A percentile compares a stretch with the other conserved stretches of the same genome.
These are phyloP conservation scores for Pyrus hybrid DNA, from an alignment of 331 rosid genomes.

Conservation along the genomic window DNA sequence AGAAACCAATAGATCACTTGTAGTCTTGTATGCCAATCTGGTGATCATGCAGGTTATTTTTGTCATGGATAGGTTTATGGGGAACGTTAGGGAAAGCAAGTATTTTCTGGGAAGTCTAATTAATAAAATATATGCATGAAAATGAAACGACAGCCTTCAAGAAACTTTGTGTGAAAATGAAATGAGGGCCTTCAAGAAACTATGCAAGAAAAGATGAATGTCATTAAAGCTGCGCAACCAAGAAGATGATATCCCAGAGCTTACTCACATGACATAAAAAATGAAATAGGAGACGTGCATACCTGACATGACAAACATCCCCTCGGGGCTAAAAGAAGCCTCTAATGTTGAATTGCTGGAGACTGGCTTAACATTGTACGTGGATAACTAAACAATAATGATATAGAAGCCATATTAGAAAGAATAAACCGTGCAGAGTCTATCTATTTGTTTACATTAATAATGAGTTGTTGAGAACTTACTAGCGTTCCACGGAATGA, in stretches of 20 bases:
- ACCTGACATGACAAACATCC: conserved; percentile 93
- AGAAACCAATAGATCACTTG: conserved; percentile 3
- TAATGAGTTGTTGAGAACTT: conserved; percentile 16
- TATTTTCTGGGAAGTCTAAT: neutral
- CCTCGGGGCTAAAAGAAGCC: conserved; percentile 97
- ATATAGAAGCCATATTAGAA: neutral
- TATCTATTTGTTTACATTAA: neutral
- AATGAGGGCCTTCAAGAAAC: neutral
- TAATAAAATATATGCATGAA: neutral
- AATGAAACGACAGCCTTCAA: neutral
- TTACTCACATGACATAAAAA: neutral
- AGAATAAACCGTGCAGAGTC: conserved; percentile 10
- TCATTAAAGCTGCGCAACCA: neutral
- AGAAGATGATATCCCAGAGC: neutral
- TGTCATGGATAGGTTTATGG: neutral
- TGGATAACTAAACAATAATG: conserved; percentile 49
- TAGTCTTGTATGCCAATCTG: neutral
- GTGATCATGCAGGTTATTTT: neutral
- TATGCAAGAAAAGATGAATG: neutral
- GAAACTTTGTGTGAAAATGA: neutral
- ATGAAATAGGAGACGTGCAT: neutral
- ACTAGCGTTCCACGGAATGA: conserved; percentile 92
- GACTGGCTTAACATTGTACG: conserved; percentile 70
- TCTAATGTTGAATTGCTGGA: conserved; percentile 73
- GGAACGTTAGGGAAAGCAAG: neutral